Conservation (phyloP, 129 eudicot genomes). For the Centella asiatica region DNA sequence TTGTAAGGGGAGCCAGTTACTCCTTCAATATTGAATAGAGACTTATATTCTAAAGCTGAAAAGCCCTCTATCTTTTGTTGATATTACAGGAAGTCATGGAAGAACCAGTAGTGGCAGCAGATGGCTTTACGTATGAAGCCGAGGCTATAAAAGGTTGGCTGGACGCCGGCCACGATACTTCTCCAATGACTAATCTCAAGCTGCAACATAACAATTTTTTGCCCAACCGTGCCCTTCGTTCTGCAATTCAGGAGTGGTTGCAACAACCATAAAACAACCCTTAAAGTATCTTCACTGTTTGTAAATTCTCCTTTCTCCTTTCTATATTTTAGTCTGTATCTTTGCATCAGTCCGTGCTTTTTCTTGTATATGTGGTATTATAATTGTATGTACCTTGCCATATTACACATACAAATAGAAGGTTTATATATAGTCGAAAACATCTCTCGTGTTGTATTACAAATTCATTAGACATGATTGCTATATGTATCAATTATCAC, state of each 20-base stretch:
- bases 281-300: background rate
- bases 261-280: constrained; percentile 24
- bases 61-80: background rate
- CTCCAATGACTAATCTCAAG: constrained; percentile 81
- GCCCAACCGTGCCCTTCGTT: constrained; percentile 71
- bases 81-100: constrained; percentile 64
- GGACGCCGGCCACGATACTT: constrained; percentile 70
- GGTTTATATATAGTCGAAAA: no score
- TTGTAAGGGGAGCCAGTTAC: background rate
- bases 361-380: background rate
- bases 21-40: no score
- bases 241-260: constrained; percentile 92
- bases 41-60: background rate
- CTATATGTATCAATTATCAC: no score
- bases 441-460: no score
- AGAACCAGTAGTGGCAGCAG: constrained; percentile 86
- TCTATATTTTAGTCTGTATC: no score
- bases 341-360: background rate
- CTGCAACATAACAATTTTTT: constrained; percentile 48
- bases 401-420: no score
- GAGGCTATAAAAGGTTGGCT: constrained; percentile 85
- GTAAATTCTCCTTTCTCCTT: background rate
- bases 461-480: no score
- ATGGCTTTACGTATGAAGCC: constrained; percentile 80
- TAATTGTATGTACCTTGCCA: background rate